Percentiles rank a stretch among this genome's conserved stretches.
Conservation (phyloP, 2,329 filamentous ascomycete species). For the Chrysoporthe austroafricana region DNA sequence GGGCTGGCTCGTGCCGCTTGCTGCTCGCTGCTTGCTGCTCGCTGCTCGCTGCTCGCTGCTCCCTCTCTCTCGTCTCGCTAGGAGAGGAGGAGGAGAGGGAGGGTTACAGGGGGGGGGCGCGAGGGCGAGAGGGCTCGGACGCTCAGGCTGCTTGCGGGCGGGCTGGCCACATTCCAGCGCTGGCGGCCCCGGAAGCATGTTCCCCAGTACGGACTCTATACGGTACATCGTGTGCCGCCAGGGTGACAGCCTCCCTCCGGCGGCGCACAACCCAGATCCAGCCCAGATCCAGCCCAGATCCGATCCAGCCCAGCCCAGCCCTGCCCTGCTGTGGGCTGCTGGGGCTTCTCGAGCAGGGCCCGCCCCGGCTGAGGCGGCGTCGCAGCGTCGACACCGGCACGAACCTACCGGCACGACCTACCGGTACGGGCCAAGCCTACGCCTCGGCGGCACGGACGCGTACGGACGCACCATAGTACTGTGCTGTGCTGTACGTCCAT, state of each 20-base stretch:
- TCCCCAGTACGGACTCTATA: too few species aligned
- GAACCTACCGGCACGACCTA: constrained; percentile 5
- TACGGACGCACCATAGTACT: too few species aligned
- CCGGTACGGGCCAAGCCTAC: not conserved
- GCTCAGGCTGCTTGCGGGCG: too few species aligned
- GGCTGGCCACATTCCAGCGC: too few species aligned
- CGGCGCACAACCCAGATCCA: too few species aligned
- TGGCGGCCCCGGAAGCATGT: too few species aligned
- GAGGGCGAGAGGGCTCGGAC: too few species aligned
- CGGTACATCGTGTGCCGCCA: not conserved
- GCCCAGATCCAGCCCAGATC: not conserved
- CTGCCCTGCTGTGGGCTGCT: not conserved
- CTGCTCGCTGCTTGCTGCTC: too few species aligned
- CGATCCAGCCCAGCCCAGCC: not conserved
- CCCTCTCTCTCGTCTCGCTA: not conserved
- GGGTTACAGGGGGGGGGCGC: too few species aligned
- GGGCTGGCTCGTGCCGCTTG: constrained; percentile 29
- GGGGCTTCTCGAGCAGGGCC: not conserved
- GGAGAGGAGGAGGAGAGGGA: too few species aligned
- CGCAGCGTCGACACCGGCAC: constrained; percentile 9
- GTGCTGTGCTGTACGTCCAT: too few species aligned
- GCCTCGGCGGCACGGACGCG: not conserved
- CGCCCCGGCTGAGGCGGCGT: not conserved
- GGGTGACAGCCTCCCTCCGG: constrained; percentile 20
- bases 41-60: not conserved